phyloP scores from a whole-genome alignment of 192 early-diverging fungal species.

The Cladochytrium replicatum region DNA sequence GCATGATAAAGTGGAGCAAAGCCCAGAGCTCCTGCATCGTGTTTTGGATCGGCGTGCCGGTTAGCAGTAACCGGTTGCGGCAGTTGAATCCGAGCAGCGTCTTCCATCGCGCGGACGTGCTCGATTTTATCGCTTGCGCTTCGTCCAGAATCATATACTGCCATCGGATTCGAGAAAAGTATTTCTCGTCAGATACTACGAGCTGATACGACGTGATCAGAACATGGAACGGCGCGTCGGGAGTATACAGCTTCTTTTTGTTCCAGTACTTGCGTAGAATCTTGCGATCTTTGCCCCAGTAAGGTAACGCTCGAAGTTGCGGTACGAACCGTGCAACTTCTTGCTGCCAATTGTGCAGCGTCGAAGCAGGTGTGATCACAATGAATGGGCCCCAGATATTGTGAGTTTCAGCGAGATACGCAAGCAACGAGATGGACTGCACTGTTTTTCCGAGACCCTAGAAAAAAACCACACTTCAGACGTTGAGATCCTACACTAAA shows the following conservation, averaged over 20 bases:
- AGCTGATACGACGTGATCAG: conserved; percentile 86
- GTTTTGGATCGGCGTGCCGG: conserved; percentile 91
- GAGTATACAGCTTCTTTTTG: conserved; percentile 54
- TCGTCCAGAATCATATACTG: conserved; percentile 95
- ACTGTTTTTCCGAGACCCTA: conserved; percentile 74
- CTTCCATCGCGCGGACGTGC: conserved; percentile 63
- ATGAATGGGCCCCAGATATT: conserved; percentile 88
- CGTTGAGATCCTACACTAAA: neutral
- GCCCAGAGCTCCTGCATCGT: conserved; percentile 93
- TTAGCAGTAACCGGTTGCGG: conserved; percentile 74
- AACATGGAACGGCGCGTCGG: conserved; percentile 59
- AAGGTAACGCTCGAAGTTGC: conserved; percentile 69
- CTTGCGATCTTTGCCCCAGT: conserved; percentile 86
- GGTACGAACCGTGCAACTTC: conserved; percentile 77
- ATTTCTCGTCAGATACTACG: conserved; percentile 67
- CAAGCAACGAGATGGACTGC: conserved; percentile 83
- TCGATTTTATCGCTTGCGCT: conserved; percentile 90
- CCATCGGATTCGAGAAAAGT: conserved; percentile 80
- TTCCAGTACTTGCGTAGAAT: conserved; percentile 65
- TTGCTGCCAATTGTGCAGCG: conserved; percentile 88
- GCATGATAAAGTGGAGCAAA: conserved; percentile 91
- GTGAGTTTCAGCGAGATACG: conserved; percentile 74
- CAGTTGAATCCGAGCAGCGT: conserved; percentile 72
- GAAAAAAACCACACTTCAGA: conserved; percentile 2
- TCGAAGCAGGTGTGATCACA: conserved; percentile 80